Conservation (phyloP, 495 filamentous ascomycete genomes). For the Cryomyces minteri region DNA sequence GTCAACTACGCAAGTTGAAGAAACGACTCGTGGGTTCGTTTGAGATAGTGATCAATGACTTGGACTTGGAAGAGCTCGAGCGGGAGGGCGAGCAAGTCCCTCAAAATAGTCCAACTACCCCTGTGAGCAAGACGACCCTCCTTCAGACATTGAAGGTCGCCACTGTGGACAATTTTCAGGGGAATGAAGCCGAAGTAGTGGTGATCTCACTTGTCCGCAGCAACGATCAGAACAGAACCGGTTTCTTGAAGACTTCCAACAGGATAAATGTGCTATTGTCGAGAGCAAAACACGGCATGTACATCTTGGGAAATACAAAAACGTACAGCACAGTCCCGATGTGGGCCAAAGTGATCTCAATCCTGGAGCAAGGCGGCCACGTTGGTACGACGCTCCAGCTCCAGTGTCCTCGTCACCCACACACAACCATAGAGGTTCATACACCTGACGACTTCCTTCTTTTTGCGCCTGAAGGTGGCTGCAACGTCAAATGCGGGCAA, state of each 20-base stretch:
- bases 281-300: constrained; percentile 68
- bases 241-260: constrained; percentile 58
- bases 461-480: constrained; percentile 55
- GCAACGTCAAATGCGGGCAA: constrained; percentile 35
- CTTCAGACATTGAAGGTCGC: constrained; percentile 45
- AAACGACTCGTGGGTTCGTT: constrained; percentile 30
- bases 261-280: constrained; percentile 62
- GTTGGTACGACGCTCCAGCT: constrained; percentile 38
- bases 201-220: constrained; percentile 70
- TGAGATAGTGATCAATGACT: constrained; percentile 46
- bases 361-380: constrained; percentile 29
- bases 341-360: constrained; percentile 47
- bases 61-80: constrained; percentile 44
- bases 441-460: constrained; percentile 42
- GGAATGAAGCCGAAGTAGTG: constrained; percentile 61
- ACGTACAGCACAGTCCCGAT: constrained; percentile 39
- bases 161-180: constrained; percentile 78
- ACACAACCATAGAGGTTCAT: constrained; percentile 34
- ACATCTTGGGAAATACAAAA: constrained; percentile 55
- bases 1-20: constrained; percentile 47
- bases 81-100: constrained; percentile 14
- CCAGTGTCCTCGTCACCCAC: constrained; percentile 48
- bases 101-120: constrained; percentile 1
- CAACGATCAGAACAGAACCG: constrained; percentile 42
- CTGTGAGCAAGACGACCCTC: constrained; percentile 29